Base-by-base conservation (phyloP, 345 rosid species). In the Salix exigua region DNA sequence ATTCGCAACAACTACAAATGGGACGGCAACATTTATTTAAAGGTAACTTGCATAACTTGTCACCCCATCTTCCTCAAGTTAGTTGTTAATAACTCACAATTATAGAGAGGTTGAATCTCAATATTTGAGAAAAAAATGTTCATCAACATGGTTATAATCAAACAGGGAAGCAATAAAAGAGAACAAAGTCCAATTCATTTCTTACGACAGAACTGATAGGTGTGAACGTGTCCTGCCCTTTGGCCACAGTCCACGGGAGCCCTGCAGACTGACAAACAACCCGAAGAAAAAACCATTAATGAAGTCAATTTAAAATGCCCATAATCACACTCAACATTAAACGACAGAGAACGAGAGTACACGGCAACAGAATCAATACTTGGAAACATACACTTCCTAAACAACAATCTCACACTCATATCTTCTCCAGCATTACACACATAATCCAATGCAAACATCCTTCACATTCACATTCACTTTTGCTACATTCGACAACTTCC, bases 181-280 rank as follows among this genome's bases (percentile, higher is more conserved):
- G 23, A 53, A 26, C 25, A 19, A 16, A 51, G 51, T 2, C 18
- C 8, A 61, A 25, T 35, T 66, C 18, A 73, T 72, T 67, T 81
- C 97, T 89, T 86, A 93, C 98, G 80, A 91, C 87, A 65, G 94
- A 87, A 78, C 94, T 92, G 79, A 96, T 93, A 4, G 98, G 97
- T 6, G 99, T 92, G 80, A 93, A 96, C 23, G 98, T 93, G 76
- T 93, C 99, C 82, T 89, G 94, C 62, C 92, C 99, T 84, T 96
- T 93, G 53, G 97, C 93, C 73, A 93, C 89, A 51, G 94, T 91
- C 94, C 97, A 92, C 14, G 98, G 99, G 73, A 96, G 98, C 77
- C 99, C 96, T 73, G 91, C 89, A 78, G 99, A 84, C 98, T 93
- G 82, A 80, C 38, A 80, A 78, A 63, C 9, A 71, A 46, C 38